Percentiles rank a stretch among this genome's conserved stretches.
These are phyloP conservation scores for Quercus mongolica DNA, from an alignment of 306 rosid species.

Conservation along the genomic window DNA sequence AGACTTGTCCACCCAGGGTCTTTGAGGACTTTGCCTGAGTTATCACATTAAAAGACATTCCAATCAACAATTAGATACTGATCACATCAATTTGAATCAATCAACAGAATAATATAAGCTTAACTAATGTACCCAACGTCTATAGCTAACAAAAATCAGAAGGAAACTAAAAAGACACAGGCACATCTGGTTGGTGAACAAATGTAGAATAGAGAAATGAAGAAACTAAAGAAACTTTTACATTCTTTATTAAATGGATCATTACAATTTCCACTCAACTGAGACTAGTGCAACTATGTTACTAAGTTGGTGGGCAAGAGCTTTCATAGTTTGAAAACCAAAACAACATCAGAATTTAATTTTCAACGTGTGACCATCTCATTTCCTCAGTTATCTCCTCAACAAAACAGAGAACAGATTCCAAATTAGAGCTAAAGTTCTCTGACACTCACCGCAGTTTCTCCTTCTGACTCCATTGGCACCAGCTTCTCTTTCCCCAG, in stretches of 20 bases:
- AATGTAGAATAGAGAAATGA: not conserved
- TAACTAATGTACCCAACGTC: not conserved
- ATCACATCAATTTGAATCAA: conserved; percentile 2
- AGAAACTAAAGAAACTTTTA: not conserved
- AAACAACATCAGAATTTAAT: not conserved
- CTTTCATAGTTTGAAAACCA: not conserved
- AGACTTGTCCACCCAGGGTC: conserved; percentile 55
- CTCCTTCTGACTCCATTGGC: conserved; percentile 73
- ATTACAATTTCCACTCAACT: not conserved
- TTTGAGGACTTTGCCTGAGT: conserved; percentile 59
- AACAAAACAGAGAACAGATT: not conserved
- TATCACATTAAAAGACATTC: not conserved
- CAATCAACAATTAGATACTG: not conserved
- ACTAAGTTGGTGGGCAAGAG: not conserved
- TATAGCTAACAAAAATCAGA: not conserved
- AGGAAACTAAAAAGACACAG: not conserved
- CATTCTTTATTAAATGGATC: not conserved
- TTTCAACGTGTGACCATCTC: not conserved
- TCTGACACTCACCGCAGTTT: conserved; percentile 61
- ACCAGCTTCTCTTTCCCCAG: conserved; percentile 28
- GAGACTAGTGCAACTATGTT: not conserved
- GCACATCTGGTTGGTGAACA: not conserved
- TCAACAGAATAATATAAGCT: not conserved
- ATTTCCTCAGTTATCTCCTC: not conserved
- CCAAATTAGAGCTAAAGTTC: not conserved